Conservation (phyloP, 176 grass and related monocot species). For the Metroxylon sagu region DNA sequence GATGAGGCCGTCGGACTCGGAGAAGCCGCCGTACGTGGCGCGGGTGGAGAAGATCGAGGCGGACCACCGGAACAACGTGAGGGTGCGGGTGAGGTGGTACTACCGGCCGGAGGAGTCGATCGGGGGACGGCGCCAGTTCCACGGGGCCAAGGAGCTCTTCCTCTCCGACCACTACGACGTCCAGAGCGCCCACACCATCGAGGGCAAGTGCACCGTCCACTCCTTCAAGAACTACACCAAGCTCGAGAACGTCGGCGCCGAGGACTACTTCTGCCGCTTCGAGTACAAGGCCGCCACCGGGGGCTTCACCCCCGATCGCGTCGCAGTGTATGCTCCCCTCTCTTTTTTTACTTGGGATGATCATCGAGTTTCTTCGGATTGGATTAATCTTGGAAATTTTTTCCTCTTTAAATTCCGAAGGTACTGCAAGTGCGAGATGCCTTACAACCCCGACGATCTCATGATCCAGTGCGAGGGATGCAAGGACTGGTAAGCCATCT, state of each 20-base stretch:
- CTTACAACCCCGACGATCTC: constrained; percentile 79
- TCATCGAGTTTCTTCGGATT: background rate
- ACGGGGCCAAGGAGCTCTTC: constrained; percentile 82
- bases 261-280: constrained; percentile 79
- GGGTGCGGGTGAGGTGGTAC: constrained; percentile 64
- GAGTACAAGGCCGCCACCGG: constrained; percentile 75
- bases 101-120: constrained; percentile 88
- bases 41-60: constrained; percentile 74
- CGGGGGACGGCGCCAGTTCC: constrained; percentile 66
- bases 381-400: constrained; percentile 4
- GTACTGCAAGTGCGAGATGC: constrained; percentile 95
- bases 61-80: constrained; percentile 61
- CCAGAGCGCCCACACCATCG: constrained; percentile 84
- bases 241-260: constrained; percentile 68
- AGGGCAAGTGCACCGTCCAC: constrained; percentile 72
- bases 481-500: constrained; percentile 66
- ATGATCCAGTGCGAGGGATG: constrained; percentile 89
- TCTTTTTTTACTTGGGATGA: background rate
- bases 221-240: constrained; percentile 90
- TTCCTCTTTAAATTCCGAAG: constrained; percentile 17
- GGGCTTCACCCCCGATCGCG: constrained; percentile 68
- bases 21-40: constrained; percentile 72
- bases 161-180: constrained; percentile 72
- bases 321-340: constrained; percentile 50
- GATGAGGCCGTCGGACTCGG: constrained; percentile 63